These are phyloP conservation scores for Linnemannia hyalina DNA, from an alignment of 192 early-diverging fungal genomes.

Conservation along the genomic window DNA sequence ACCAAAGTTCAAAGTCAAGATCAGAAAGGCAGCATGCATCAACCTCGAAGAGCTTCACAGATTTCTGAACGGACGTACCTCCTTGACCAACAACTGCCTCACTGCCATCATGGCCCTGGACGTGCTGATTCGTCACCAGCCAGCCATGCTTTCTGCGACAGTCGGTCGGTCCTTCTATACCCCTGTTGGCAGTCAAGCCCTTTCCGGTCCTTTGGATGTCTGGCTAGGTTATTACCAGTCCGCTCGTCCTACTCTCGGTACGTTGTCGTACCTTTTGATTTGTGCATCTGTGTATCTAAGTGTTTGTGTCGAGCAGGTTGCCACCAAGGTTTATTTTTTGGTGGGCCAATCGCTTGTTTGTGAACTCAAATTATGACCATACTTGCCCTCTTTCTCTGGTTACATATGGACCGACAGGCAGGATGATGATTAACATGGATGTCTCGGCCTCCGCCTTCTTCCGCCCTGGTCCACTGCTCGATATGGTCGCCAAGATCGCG, in stretches of 20 bases:
- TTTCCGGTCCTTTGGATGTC: conserved; percentile 82
- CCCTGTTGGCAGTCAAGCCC: conserved; percentile 61
- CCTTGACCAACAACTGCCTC: conserved; percentile 57
- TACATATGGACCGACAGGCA: conserved; percentile 30
- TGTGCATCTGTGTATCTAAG: background rate
- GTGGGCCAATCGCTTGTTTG: background rate
- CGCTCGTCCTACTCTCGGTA: conserved; percentile 78
- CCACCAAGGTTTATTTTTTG: too few species aligned
- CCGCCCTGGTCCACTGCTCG: conserved; percentile 73
- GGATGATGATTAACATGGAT: conserved; percentile 80
- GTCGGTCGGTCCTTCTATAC: conserved; percentile 94
- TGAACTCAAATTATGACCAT: too few species aligned
- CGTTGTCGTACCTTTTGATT: background rate
- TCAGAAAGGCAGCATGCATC: conserved; percentile 74
- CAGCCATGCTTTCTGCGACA: conserved; percentile 80
- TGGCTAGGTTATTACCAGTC: conserved; percentile 94
- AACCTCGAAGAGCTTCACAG: conserved; percentile 72
- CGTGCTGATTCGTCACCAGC: conserved; percentile 82
- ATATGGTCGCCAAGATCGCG: conserved; percentile 76
- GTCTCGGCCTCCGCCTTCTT: conserved; percentile 77
- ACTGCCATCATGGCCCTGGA: conserved; percentile 78
- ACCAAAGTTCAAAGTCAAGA: conserved; percentile 72
- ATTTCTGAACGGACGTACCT: conserved; percentile 63
- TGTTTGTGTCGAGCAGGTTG: too few species aligned
- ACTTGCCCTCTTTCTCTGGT: background rate